Base-by-base conservation (phyloP, 768 basidiomycete genomes). In the Mycena rosella region DNA sequence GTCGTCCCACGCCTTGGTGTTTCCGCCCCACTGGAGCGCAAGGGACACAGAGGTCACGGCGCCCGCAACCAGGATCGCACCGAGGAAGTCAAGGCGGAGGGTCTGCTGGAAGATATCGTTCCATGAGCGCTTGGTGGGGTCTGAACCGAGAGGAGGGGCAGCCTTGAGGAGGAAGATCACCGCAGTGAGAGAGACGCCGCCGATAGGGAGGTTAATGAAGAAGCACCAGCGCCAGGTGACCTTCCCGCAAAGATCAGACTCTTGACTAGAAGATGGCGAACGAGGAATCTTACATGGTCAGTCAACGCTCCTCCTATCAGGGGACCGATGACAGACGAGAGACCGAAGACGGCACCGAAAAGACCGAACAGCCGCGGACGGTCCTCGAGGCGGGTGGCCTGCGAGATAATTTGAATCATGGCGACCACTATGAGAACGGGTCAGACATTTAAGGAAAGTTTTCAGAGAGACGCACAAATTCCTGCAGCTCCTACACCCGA, bases 1-100 rank as follows among this genome's bases (percentile, higher is more conserved):
- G 60, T 68, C 34, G 44, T 68, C 71, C 85, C 85, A 86, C 0
- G 81, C 72, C 68, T 82, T 82, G 22, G 76, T 71, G 69, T 81
- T 80, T 0, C 85, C 84, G 22, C 84, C 85, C 81, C 82, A 83
- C 60, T 83, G 80, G 2, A 86, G 73, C 2, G 84, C 78, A 10
- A 85, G 75, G 20, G 84, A 74, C 15, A 85, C 72, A 45, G 73
- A 76, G 7, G 79, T 81, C 42, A 83, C 74, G 18, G 75, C 58
- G 9, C 60, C 78, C 44, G 84, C 74, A 51, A 80, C 73, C 29
- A 85, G 73, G 18, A 70, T 69, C 0, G 78, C 76, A 11, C 83
- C 84, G 56, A 83, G 5, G 72, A 76, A 84, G 63, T 86, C 83
- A 48, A 85, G 69, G 14, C 56, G 51, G 6, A 67, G 49, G 0